These are phyloP conservation scores for Besnoitia besnoiti DNA, from an alignment of 169 alveolate genomes.

Conservation along the genomic window DNA sequence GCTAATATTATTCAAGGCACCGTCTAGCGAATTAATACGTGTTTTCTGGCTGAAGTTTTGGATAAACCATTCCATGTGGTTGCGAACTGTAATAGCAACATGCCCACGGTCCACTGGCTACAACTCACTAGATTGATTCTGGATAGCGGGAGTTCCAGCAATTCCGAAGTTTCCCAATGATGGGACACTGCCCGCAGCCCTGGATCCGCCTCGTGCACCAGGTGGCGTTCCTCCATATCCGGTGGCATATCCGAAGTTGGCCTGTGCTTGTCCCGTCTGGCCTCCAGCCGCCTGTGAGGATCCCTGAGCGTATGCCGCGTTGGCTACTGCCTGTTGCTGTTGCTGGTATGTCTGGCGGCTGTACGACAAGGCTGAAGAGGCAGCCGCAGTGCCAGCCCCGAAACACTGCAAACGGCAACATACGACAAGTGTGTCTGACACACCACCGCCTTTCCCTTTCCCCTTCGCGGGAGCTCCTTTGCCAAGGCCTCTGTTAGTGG, in stretches of 20 bases:
- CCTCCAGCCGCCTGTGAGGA: neutral
- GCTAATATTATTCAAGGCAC: no score
- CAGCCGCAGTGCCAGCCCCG: slow-evolving; percentile 15
- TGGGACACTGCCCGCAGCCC: slow-evolving; percentile 33
- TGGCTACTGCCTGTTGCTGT: neutral
- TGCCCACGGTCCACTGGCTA: neutral
- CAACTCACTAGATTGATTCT: neutral
- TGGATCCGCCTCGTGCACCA: neutral
- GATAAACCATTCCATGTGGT: no score
- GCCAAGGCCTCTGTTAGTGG: neutral
- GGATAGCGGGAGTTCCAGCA: neutral
- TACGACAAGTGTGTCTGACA: slow-evolving; percentile 24
- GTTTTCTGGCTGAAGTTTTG: no score
- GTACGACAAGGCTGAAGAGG: neutral
- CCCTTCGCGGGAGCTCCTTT: slow-evolving; percentile 36
- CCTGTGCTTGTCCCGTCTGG: neutral
- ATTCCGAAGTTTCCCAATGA: neutral
- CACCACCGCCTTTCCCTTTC: slow-evolving; percentile 28
- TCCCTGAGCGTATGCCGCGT: neutral
- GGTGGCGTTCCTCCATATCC: neutral
- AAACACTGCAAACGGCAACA: slow-evolving; percentile 41
- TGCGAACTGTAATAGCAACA: no score
- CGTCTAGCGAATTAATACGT: no score
- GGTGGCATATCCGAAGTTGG: neutral
- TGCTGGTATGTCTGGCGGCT: slow-evolving; percentile 2